Base-by-base conservation (phyloP, 495 filamentous ascomycete species). In the Aspergillus egyptiacus region DNA sequence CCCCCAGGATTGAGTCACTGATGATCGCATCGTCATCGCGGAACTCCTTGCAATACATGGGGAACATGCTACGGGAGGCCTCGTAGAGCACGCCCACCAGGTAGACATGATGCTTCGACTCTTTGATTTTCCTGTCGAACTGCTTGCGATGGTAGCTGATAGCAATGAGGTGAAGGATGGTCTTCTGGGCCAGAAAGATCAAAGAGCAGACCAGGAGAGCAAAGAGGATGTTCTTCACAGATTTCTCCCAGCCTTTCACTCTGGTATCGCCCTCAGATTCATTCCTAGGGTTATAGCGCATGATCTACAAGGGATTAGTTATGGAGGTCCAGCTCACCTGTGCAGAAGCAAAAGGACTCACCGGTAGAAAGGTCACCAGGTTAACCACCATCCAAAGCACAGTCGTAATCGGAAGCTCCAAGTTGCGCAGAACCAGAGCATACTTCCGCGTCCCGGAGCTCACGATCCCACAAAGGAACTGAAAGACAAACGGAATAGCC, bases 101-200 rank as follows among this genome's bases (percentile, higher is more conserved):
- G 53, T 77, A 74, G 35, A 96, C 75, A 47, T 89, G 85, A 49
- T 78, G 85, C 68, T 98, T 97, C 27, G 88, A 93, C 34, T 86
- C 80, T 54, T 88, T 85, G 72, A 98, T 96, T 51, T 86, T 83
- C 23, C 77, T 70, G 51, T 89, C 83, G 65, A 97, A 97, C 51
- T 95, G 93, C 56, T 91, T 86, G 50, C 89, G 86, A 65, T 98
- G 91, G 64, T 98, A 98, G 49, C 84, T 84, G 61, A 98, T 88
- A 36, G 86, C 91, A 62, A 97, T 95, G 28, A 96, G 74, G 69
- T 95, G 93, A 27, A 97, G 83, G 19, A 95, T 66, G 27, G 86
- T 63, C 61, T 94, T 94, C 64, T 96, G 89, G 5, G 64, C 81
- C 17, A 96, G 73, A 43, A 83, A 85, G 37, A 97, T 81, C 44